Evolutionary conservation across 306 rosid species (phyloP).

Genomic region (Pachyrhizus erosus): DNA sequence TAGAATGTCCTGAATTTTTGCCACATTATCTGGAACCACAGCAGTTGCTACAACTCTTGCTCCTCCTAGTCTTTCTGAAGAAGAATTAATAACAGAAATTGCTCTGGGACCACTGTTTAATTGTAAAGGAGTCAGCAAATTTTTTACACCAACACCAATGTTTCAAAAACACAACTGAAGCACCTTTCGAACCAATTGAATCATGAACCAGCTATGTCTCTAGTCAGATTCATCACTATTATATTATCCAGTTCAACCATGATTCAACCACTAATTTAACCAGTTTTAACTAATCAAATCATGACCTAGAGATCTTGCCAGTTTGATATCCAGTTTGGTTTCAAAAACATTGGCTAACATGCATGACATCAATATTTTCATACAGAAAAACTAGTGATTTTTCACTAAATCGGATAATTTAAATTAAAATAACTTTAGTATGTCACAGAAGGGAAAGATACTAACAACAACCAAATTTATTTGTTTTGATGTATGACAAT

Average conservation of each 20-base stretch:
- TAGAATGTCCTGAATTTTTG: constrained; percentile 71
- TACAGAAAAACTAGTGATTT: constrained; percentile 17
- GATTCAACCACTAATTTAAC: not conserved
- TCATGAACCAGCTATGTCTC: not conserved
- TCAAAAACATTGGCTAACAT: constrained; percentile 5
- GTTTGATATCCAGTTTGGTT: not conserved
- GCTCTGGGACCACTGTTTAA: constrained; percentile 89
- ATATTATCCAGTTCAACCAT: not conserved
- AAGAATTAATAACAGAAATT: constrained; percentile 80
- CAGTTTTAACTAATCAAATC: constrained; percentile 21
- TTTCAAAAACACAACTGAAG: constrained; percentile 5
- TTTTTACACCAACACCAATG: constrained; percentile 2
- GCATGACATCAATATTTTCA: constrained; percentile 20
- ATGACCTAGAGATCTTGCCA: not conserved
- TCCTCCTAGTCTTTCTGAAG: constrained; percentile 88
- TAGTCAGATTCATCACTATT: not conserved
- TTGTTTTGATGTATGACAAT: not conserved
- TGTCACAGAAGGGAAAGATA: constrained; percentile 2
- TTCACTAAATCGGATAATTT: constrained; percentile 7
- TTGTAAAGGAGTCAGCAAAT: constrained; percentile 31
- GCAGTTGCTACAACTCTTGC: constrained; percentile 75
- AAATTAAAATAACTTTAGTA: constrained; percentile 20
- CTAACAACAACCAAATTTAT: not conserved
- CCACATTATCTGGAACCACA: constrained; percentile 78
- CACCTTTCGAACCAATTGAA: not conserved